Evolutionary conservation across 306 rosid species (phyloP).

Genomic region (Ceratonia siliqua): DNA sequence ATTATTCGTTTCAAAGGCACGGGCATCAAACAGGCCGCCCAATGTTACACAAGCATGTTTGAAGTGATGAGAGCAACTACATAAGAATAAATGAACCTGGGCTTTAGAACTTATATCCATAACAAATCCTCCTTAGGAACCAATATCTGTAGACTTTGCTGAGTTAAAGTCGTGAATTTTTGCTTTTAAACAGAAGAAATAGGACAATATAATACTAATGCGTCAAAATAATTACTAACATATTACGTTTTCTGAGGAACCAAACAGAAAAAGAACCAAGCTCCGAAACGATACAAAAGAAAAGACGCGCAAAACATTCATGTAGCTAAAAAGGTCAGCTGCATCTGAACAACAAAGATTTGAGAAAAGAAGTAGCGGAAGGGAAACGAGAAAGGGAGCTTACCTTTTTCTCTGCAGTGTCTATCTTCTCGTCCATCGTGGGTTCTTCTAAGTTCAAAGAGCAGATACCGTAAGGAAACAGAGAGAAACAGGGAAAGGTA

Average conservation of each 20-base stretch:
- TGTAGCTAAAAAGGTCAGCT: background rate
- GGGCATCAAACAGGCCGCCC: background rate
- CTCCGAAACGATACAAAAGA: background rate
- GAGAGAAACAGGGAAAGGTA: background rate
- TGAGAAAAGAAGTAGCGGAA: background rate
- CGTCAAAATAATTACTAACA: background rate
- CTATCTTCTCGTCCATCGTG: constrained; percentile 57
- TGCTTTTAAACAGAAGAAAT: background rate
- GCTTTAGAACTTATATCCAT: background rate
- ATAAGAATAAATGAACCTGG: background rate
- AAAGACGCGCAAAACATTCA: background rate
- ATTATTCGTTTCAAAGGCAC: background rate
- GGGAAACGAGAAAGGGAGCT: background rate
- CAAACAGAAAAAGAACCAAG: background rate
- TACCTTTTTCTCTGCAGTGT: constrained; percentile 66
- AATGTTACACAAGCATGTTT: background rate
- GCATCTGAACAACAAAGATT: background rate
- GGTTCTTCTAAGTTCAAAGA: background rate
- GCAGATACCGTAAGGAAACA: background rate
- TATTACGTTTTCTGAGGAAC: background rate
- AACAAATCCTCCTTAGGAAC: too few relatives aligned
- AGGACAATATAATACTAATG: background rate
- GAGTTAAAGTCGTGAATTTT: background rate
- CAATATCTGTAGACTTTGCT: background rate
- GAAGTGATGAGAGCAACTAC: background rate